Evolutionary conservation across 495 filamentous ascomycete species (phyloP).

Genomic region (Aspergillus leporis): DNA sequence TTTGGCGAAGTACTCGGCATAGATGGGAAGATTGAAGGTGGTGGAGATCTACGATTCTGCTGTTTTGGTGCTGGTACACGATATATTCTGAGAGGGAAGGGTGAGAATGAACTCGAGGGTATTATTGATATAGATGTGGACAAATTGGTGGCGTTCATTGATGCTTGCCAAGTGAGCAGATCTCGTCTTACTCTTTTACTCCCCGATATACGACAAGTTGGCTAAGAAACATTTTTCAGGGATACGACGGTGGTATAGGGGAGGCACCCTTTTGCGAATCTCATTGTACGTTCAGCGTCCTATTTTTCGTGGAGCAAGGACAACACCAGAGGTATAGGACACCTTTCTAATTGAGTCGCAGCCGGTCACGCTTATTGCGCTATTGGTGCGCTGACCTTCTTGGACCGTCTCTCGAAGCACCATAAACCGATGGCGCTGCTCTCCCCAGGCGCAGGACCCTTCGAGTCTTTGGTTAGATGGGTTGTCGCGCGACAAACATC

Average conservation of each 20-base stretch:
- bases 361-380: slow-evolving; percentile 90
- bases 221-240: slow-evolving; percentile 50
- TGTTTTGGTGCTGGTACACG: slow-evolving; percentile 79
- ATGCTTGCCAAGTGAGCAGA: slow-evolving; percentile 61
- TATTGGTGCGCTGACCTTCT: slow-evolving; percentile 69
- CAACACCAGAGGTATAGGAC: neutral
- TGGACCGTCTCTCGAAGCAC: slow-evolving; percentile 47
- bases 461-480: slow-evolving; percentile 58
- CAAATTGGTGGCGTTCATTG: slow-evolving; percentile 68
- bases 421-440: slow-evolving; percentile 25
- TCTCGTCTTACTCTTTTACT: neutral
- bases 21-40: slow-evolving; percentile 66
- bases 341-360: slow-evolving; percentile 35
- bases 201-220: neutral
- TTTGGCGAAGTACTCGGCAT: slow-evolving; percentile 80
- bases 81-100: slow-evolving; percentile 70
- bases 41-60: slow-evolving; percentile 82
- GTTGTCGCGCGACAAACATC: slow-evolving; percentile 71
- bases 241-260: slow-evolving; percentile 87
- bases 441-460: slow-evolving; percentile 33
- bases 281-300: slow-evolving; percentile 63
- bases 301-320: neutral
- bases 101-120: slow-evolving; percentile 51
- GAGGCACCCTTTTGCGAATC: slow-evolving; percentile 82
- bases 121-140: slow-evolving; percentile 76